Percentiles rank a stretch among this genome's conserved stretches.
These are phyloP conservation scores for Mortierella sp. DNA, from an alignment of 371 early-diverging fungal genomes.

Conservation along the genomic window DNA sequence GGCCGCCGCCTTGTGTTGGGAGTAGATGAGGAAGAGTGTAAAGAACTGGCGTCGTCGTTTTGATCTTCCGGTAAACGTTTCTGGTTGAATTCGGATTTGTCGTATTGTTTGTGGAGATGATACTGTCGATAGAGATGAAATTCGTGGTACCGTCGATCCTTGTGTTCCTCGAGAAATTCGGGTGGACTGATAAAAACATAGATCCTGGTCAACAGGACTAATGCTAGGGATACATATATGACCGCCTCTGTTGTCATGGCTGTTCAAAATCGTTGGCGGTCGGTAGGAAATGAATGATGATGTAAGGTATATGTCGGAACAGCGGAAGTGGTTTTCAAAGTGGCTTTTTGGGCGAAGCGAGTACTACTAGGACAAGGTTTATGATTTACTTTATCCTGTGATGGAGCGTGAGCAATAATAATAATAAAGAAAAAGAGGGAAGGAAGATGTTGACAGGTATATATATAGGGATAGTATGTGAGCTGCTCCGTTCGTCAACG, in stretches of 20 bases:
- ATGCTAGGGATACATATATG: conserved; percentile 49
- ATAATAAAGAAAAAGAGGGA: not conserved
- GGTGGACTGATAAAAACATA: conserved; percentile 55
- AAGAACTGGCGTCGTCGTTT: conserved; percentile 1
- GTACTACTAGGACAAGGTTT: not conserved
- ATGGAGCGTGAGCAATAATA: not conserved
- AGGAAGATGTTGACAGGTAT: not conserved
- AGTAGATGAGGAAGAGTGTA: conserved; percentile 6
- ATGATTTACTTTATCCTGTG: not conserved
- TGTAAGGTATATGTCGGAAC: not conserved
- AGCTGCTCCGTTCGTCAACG: not conserved
- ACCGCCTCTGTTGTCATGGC: conserved; percentile 53
- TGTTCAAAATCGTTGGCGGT: not conserved
- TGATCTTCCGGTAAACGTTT: conserved; percentile 6
- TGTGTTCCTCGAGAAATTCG: conserved; percentile 53
- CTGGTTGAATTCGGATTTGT: conserved; percentile 1
- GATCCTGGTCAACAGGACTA: conserved; percentile 50
- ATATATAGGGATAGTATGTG: not conserved
- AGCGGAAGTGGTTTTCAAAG: not conserved
- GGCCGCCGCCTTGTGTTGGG: conserved; percentile 12
- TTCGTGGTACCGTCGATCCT: conserved; percentile 51
- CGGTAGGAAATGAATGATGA: not conserved
- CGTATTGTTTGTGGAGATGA: conserved; percentile 47
- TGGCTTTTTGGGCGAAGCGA: not conserved
- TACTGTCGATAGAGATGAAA: conserved; percentile 54